Conservation (phyloP, 257 asterid genomes). For the Eustoma russellianum region DNA sequence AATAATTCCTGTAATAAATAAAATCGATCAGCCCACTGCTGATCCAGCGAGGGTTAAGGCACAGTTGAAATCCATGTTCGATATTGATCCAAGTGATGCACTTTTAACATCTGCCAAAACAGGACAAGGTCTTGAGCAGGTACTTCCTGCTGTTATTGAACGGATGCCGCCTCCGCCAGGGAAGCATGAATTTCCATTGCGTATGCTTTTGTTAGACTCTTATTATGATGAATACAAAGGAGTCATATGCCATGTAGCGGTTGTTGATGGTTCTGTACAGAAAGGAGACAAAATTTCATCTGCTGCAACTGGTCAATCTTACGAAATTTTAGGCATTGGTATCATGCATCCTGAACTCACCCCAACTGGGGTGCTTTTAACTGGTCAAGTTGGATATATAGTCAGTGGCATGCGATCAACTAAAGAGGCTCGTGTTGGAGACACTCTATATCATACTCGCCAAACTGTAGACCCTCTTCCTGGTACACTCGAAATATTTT, state of each 20-base stretch:
- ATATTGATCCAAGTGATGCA: constrained; percentile 75
- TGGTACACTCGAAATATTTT: constrained; percentile 31
- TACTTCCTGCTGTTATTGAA: constrained; percentile 97
- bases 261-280: constrained; percentile 81
- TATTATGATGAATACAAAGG: constrained; percentile 97
- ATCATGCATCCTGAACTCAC: constrained; percentile 93
- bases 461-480: constrained; percentile 73
- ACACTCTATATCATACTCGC: constrained; percentile 67
- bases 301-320: constrained; percentile 84
- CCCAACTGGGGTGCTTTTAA: constrained; percentile 73
- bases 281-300: constrained; percentile 89
- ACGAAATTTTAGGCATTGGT: constrained; percentile 82
- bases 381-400: constrained; percentile 94
- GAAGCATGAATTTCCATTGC: constrained; percentile 38
- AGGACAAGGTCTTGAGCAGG: constrained; percentile 80
- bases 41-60: constrained; percentile 93
- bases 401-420: constrained; percentile 97
- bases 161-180: constrained; percentile 94
- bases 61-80: constrained; percentile 88
- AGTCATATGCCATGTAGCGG: constrained; percentile 95
- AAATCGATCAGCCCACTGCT: constrained; percentile 97
- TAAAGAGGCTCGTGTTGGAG: constrained; percentile 95
- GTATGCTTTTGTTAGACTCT: constrained; percentile 90
- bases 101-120: constrained; percentile 91
- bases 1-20: constrained; percentile 80